Evolutionary conservation across 108 stramenopile species (phyloP).

Genomic region (Cyclotella kingstonii): DNA sequence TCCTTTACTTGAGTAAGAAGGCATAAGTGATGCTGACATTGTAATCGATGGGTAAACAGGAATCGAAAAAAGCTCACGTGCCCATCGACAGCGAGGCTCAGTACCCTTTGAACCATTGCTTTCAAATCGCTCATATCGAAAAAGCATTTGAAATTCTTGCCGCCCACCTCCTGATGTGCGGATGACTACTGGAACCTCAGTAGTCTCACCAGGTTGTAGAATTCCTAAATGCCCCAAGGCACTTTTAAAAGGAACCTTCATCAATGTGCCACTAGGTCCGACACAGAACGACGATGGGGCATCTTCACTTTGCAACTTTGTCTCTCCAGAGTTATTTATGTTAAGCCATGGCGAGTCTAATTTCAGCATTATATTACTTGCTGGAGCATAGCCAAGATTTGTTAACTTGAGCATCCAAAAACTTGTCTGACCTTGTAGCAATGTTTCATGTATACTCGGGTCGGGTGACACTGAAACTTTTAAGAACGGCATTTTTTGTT

Average conservation of each 20-base stretch:
- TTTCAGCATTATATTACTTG: conserved; percentile 61
- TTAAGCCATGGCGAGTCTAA: conserved; percentile 84
- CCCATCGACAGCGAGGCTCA: conserved; percentile 49
- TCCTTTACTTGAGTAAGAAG: conserved; percentile 53
- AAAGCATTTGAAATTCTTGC: conserved; percentile 81
- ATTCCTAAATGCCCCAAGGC: conserved; percentile 17
- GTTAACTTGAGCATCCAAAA: conserved; percentile 70
- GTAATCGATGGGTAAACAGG: conserved; percentile 76
- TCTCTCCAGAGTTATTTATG: conserved; percentile 23
- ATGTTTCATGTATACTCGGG: conserved; percentile 14
- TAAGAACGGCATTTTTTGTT: conserved; percentile 77
- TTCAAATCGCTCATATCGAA: conserved; percentile 62
- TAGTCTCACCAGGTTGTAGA: conserved; percentile 64
- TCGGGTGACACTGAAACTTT: conserved; percentile 42
- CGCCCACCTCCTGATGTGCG: conserved; percentile 65
- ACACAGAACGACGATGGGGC: conserved; percentile 54
- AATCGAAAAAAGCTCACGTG: conserved; percentile 68
- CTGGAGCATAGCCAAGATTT: conserved; percentile 81
- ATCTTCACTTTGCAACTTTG: conserved; percentile 20
- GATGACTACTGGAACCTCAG: conserved; percentile 74
- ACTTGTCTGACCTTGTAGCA: conserved; percentile 75
- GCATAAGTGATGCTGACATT: conserved; percentile 60
- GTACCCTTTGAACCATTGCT: conserved; percentile 3
- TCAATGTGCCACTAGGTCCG: conserved; percentile 81
- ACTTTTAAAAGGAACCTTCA: conserved; percentile 56